Conservation (phyloP, 305 asterid genomes). For the Petunia hybrid region DNA sequence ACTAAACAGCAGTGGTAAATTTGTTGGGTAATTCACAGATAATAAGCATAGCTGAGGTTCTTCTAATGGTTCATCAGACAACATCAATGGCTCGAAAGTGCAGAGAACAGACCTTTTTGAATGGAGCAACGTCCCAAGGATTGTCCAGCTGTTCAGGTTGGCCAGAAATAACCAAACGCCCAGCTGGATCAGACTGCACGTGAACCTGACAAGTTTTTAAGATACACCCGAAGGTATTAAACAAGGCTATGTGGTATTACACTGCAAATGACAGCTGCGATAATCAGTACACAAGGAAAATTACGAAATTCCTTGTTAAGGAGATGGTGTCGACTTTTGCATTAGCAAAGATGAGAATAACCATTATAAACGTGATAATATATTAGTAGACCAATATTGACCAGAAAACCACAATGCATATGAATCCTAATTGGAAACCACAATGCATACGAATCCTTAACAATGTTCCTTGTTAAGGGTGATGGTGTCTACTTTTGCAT, state of each 20-base stretch:
- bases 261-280: conserved; percentile 2
- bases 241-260: conserved; percentile 19
- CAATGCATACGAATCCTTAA: no score
- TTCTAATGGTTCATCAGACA: conserved; percentile 12
- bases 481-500: conserved; percentile 10
- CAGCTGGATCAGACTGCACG: conserved; percentile 95
- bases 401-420: background rate
- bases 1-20: conserved; percentile 25
- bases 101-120: conserved; percentile 67
- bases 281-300: conserved; percentile 5
- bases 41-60: conserved; percentile 8
- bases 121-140: conserved; percentile 95
- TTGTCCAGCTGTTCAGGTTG: conserved; percentile 92
- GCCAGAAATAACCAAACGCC: conserved; percentile 94
- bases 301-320: background rate
- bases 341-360: conserved; percentile 13
- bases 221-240: conserved; percentile 31
- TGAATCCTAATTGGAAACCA: conserved; percentile 13
- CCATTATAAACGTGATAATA: conserved; percentile 8
- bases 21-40: conserved; percentile 7
- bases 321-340: conserved; percentile 1
- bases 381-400: conserved; percentile 2
- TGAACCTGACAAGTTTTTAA: conserved; percentile 60
- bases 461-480: background rate
- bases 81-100: background rate